These are phyloP conservation scores for Vitellaria paradoxa DNA, from an alignment of 179 eudicot genomes.

Conservation along the genomic window DNA sequence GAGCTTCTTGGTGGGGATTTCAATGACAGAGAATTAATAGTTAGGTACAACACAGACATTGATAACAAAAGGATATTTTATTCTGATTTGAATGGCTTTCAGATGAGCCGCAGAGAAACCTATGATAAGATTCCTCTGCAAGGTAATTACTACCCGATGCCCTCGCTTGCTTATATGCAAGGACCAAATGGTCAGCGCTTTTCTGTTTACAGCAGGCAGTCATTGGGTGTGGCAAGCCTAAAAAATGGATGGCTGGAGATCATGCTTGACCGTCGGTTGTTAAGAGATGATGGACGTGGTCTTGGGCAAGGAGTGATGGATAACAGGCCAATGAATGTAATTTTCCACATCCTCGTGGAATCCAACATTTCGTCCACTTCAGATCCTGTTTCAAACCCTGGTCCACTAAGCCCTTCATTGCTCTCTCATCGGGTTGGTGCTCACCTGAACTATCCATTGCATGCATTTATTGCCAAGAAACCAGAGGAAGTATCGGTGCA, in stretches of 20 bases:
- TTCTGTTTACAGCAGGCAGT: slow-evolving; percentile 81
- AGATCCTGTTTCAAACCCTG: slow-evolving; percentile 40
- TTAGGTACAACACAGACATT: slow-evolving; percentile 79
- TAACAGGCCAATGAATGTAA: slow-evolving; percentile 80
- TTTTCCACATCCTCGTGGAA: slow-evolving; percentile 81
- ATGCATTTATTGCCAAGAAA: slow-evolving; percentile 65
- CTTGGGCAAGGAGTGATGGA: slow-evolving; percentile 96
- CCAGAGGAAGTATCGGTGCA: slow-evolving; percentile 57
- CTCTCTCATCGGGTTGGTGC: slow-evolving; percentile 77
- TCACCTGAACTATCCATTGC: slow-evolving; percentile 77
- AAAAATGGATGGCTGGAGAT: slow-evolving; percentile 85
- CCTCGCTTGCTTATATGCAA: slow-evolving; percentile 89
- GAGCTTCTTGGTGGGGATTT: slow-evolving; percentile 68
- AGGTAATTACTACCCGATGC: slow-evolving; percentile 99
- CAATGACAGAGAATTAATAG: slow-evolving; percentile 79
- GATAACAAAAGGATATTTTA: slow-evolving; percentile 68
- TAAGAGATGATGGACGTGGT: slow-evolving; percentile 90
- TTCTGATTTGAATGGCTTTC: slow-evolving; percentile 94
- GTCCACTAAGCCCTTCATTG: slow-evolving; percentile 74
- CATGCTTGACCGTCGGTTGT: slow-evolving; percentile 91
- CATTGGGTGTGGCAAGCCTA: slow-evolving; percentile 92
- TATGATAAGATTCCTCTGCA: slow-evolving; percentile 92
- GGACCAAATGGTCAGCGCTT: slow-evolving; percentile 75
- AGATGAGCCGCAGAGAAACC: slow-evolving; percentile 94
- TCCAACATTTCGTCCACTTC: slow-evolving; percentile 64